Percentiles rank a stretch among this genome's conserved stretches.
Conservation (phyloP, 345 rosid species). For the Lenwebbia sp. region DNA sequence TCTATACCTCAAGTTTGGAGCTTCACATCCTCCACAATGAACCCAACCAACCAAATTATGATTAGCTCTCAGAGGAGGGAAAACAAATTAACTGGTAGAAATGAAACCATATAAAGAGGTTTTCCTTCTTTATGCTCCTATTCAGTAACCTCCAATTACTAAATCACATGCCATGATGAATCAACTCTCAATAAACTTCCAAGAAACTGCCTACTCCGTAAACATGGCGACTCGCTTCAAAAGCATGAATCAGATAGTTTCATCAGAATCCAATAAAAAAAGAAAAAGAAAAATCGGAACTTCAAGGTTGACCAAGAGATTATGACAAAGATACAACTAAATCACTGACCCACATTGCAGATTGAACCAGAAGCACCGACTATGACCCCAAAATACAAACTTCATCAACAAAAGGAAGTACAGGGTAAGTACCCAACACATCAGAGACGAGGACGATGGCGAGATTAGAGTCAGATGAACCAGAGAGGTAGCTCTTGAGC, state of each 20-base stretch:
- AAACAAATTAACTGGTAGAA: background rate
- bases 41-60: background rate
- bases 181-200: slow-evolving; percentile 7
- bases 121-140: background rate
- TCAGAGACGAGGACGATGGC: slow-evolving; percentile 63
- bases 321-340: background rate
- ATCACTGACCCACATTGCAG: background rate
- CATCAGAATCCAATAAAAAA: background rate
- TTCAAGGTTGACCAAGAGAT: background rate
- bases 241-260: background rate
- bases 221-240: background rate
- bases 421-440: slow-evolving; percentile 15
- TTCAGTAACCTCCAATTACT: background rate
- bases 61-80: background rate
- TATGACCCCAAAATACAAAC: background rate
- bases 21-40: slow-evolving; percentile 26
- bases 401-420: background rate
- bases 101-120: background rate
- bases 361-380: slow-evolving; percentile 2
- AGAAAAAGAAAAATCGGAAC: background rate
- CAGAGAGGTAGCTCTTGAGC: slow-evolving; percentile 48
- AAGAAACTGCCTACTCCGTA: background rate
- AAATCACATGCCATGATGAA: background rate
- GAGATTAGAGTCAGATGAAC: slow-evolving; percentile 38
- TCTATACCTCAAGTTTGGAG: slow-evolving; percentile 32